phyloP scores from a whole-genome alignment of 2,329 filamentous ascomycete genomes.

The Botrytis squamosa region DNA sequence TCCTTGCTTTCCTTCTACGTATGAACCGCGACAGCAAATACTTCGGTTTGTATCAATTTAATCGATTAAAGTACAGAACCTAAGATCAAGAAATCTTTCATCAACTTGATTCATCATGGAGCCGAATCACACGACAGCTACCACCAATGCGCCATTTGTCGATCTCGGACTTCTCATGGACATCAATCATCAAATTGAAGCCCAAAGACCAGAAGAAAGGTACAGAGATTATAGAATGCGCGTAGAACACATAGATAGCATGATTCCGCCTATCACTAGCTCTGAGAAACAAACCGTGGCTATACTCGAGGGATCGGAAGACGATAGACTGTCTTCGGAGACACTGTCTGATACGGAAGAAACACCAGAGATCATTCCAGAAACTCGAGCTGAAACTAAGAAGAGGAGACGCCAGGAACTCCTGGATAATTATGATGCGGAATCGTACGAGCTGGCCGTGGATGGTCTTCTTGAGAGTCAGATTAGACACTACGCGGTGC shows the following conservation, averaged over 20 bases:
- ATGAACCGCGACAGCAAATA: not conserved
- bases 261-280: too few species aligned
- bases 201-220: not conserved
- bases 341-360: not conserved
- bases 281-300: not conserved
- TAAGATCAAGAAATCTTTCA: not conserved
- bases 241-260: not conserved
- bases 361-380: not conserved
- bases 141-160: not conserved
- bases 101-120: not conserved
- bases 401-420: constrained; percentile 1
- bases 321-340: not conserved
- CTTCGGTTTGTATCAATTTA: not conserved
- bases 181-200: not conserved
- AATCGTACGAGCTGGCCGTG: not conserved
- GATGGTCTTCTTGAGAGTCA: not conserved
- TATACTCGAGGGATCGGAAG: not conserved
- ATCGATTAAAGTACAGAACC: not conserved
- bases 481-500: not conserved
- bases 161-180: not conserved
- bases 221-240: not conserved
- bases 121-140: too few species aligned
- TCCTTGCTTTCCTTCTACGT: not conserved
- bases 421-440: not conserved
- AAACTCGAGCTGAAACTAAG: not conserved